These are phyloP conservation scores for Amanita subjunquillea DNA, from an alignment of 768 basidiomycete genomes.

Conservation along the genomic window DNA sequence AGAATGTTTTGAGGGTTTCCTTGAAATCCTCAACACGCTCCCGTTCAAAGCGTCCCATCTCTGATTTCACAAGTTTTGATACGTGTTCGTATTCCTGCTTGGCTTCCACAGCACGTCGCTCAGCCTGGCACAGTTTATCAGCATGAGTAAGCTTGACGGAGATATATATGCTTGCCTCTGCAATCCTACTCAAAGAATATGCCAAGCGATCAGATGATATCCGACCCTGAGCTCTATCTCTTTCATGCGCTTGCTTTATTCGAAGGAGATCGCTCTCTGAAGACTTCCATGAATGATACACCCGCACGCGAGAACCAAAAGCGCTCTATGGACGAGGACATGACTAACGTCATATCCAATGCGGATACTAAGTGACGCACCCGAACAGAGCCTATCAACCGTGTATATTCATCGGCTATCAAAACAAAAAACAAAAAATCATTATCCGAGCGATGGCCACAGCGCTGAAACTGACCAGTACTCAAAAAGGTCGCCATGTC, in stretches of 20 bases:
- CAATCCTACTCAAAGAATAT: constrained; percentile 68
- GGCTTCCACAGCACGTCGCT: constrained; percentile 72
- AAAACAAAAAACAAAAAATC: background rate
- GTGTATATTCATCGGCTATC: constrained; percentile 83
- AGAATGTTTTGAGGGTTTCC: constrained; percentile 65
- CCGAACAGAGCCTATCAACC: constrained; percentile 79
- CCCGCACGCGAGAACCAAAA: constrained; percentile 79
- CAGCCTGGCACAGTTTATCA: constrained; percentile 42
- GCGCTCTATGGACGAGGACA: constrained; percentile 45
- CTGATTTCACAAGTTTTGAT: constrained; percentile 80
- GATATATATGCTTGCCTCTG: constrained; percentile 47
- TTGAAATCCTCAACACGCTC: constrained; percentile 95
- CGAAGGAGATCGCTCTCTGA: constrained; percentile 68
- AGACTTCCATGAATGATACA: constrained; percentile 71
- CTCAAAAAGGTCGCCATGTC: constrained; percentile 77
- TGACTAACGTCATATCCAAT: background rate
- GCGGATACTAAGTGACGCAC: constrained; percentile 30
- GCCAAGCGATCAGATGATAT: constrained; percentile 61
- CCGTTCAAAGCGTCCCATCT: constrained; percentile 85
- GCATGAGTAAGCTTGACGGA: background rate
- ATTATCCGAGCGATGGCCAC: background rate
- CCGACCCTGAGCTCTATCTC: constrained; percentile 67
- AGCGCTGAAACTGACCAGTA: constrained; percentile 35
- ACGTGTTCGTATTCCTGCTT: constrained; percentile 86
- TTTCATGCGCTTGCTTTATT: constrained; percentile 71